Percentiles rank a stretch among this genome's conserved stretches.
Conservation (phyloP, 495 filamentous ascomycete species). For the Talaromyces wortmannii region DNA sequence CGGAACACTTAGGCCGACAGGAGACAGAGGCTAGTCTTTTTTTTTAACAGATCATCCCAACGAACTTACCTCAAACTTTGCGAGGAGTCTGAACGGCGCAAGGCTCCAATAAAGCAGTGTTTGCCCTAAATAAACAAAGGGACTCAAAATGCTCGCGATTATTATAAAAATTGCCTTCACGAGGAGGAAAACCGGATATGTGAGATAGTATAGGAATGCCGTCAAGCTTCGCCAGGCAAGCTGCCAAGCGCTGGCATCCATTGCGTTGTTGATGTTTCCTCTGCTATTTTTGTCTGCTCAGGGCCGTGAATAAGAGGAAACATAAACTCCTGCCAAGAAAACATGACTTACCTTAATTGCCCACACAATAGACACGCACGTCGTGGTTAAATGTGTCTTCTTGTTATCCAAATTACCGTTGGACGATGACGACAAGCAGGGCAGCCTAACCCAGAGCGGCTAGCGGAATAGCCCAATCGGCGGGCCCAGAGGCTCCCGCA, state of each 20-base stretch:
- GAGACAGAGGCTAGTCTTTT: too few species aligned
- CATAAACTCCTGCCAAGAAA: too few species aligned
- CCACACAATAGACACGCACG: too few species aligned
- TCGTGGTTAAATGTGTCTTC: too few species aligned
- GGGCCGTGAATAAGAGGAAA: too few species aligned
- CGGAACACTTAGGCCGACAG: neutral
- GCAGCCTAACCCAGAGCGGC: too few species aligned
- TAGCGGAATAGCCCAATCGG: neutral
- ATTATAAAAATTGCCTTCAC: neutral
- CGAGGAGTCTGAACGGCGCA: conserved; percentile 38
- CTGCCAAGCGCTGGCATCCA: neutral
- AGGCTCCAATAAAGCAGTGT: conserved; percentile 25
- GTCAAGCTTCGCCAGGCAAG: neutral
- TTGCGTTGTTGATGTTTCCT: neutral
- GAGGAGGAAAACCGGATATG: neutral
- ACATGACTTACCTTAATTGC: too few species aligned
- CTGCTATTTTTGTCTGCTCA: too few species aligned
- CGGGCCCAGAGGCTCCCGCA: neutral
- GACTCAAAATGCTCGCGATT: conserved; percentile 28
- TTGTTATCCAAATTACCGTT: neutral
- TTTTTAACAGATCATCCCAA: neutral
- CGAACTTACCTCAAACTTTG: conserved; percentile 57
- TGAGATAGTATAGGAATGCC: neutral
- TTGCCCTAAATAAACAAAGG: conserved; percentile 37
- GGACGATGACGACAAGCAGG: neutral